A percentile compares a stretch with the other conserved stretches of the same genome.
Evolutionary conservation across 345 rosid genomes (phyloP).

Genomic region (Lagerstroemia speciosa): DNA sequence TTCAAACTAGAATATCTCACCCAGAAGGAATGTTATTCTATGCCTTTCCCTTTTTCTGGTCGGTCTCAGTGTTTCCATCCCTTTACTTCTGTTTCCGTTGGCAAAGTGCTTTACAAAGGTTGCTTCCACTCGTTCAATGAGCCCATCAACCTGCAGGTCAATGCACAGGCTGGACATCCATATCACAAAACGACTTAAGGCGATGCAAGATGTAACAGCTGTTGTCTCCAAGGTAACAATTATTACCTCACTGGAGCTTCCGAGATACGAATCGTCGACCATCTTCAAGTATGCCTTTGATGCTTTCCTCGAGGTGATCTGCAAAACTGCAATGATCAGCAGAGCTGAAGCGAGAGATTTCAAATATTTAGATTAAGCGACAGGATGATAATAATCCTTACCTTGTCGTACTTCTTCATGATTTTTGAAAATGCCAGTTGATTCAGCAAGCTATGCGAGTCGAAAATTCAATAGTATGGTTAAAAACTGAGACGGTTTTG

Average conservation of each 20-base stretch:
- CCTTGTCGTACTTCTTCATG: conserved; percentile 90
- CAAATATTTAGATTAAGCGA: not conserved
- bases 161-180: not conserved
- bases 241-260: conserved; percentile 59
- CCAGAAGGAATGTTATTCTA: conserved; percentile 50
- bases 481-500: not conserved
- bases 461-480: conserved; percentile 1
- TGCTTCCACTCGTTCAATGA: conserved; percentile 55
- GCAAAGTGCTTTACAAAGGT: conserved; percentile 67
- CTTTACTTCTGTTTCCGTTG: conserved; percentile 61
- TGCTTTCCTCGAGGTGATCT: conserved; percentile 57
- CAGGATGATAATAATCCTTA: conserved; percentile 4
- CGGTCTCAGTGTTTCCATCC: conserved; percentile 50
- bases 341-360: conserved; percentile 1
- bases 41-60: conserved; percentile 52
- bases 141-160: conserved; percentile 37
- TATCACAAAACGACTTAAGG: not conserved
- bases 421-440: conserved; percentile 70
- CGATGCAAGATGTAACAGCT: not conserved
- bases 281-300: conserved; percentile 46
- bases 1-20: conserved; percentile 20
- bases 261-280: conserved; percentile 64
- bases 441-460: conserved; percentile 47
- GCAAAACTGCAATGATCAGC: not conserved
- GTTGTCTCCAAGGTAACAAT: not conserved